Conservation (phyloP, 768 basidiomycete species). For the Suillus subaureus region DNA sequence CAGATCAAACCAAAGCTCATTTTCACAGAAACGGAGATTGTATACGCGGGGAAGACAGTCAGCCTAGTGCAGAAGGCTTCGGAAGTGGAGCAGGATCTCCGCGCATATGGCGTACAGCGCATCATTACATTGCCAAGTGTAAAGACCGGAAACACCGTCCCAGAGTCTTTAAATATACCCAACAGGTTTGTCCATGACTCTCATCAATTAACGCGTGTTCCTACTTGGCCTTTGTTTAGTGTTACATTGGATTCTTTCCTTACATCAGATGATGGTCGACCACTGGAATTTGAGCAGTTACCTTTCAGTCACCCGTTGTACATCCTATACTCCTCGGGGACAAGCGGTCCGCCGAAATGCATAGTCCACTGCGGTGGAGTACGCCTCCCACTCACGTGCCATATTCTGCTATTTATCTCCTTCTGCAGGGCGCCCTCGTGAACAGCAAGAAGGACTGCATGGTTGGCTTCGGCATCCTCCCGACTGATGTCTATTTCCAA, state of each 20-base stretch:
- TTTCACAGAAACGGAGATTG: constrained; percentile 66
- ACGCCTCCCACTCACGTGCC: neutral
- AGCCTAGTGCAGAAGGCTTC: constrained; percentile 56
- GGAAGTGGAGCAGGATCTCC: constrained; percentile 54
- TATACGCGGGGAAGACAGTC: constrained; percentile 63
- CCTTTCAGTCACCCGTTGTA: constrained; percentile 80
- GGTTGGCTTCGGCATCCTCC: constrained; percentile 42
- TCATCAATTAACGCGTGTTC: neutral
- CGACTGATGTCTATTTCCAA: constrained; percentile 67
- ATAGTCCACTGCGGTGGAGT: constrained; percentile 77
- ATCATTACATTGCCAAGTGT: constrained; percentile 63
- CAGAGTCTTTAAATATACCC: constrained; percentile 16
- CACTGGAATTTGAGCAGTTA: constrained; percentile 67
- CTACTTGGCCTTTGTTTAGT: constrained; percentile 29
- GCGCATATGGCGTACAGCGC: constrained; percentile 48
- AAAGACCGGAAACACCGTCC: constrained; percentile 41
- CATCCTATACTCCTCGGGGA: constrained; percentile 86
- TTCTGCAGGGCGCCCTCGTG: constrained; percentile 67
- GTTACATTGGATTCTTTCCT: constrained; percentile 55
- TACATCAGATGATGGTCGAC: constrained; percentile 45
- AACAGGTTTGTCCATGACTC: constrained; percentile 27
- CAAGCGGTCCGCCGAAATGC: constrained; percentile 84
- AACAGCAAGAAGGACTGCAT: constrained; percentile 65
- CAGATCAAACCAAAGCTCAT: constrained; percentile 75
- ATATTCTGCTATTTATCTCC: neutral